These are phyloP conservation scores for Candida buenavistaensis DNA, from an alignment of 1,139 yeast species.

Conservation along the genomic window DNA sequence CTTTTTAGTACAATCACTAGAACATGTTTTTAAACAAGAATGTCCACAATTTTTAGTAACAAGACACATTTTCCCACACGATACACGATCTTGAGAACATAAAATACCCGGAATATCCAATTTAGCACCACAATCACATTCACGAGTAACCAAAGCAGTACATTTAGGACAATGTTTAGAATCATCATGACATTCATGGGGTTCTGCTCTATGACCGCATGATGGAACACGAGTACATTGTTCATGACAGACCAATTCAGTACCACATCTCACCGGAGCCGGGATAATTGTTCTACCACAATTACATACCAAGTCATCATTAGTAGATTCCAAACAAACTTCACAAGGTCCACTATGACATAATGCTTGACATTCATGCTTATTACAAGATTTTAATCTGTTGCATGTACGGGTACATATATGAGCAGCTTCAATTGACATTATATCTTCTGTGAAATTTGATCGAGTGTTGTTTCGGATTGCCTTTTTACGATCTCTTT, in stretches of 20 bases:
- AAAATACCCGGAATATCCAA: conserved; percentile 58
- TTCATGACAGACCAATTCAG: conserved; percentile 65
- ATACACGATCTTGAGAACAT: conserved; percentile 68
- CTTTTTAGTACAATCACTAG: conserved; percentile 33
- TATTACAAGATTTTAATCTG: conserved; percentile 66
- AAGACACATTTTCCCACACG: conserved; percentile 72
- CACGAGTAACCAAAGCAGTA: conserved; percentile 60
- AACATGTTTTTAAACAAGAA: conserved; percentile 63
- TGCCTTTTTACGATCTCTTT: conserved; percentile 54
- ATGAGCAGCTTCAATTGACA: conserved; percentile 73
- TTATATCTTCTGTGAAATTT: conserved; percentile 45
- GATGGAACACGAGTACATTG: conserved; percentile 61
- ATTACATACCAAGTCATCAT: conserved; percentile 77
- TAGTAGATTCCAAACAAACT: conserved; percentile 80
- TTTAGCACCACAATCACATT: conserved; percentile 71
- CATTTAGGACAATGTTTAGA: conserved; percentile 72
- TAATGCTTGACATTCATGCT: conserved; percentile 68
- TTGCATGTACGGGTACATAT: conserved; percentile 75
- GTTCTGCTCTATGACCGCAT: conserved; percentile 78
- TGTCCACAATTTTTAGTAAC: conserved; percentile 68
- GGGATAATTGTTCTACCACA: conserved; percentile 80
- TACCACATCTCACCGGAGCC: conserved; percentile 92
- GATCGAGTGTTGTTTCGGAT: conserved; percentile 41
- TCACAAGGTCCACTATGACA: conserved; percentile 88
- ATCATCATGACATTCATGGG: conserved; percentile 76